Base-by-base conservation (phyloP, 108 stramenopile species). In the Aurantiochytrium sp. region DNA sequence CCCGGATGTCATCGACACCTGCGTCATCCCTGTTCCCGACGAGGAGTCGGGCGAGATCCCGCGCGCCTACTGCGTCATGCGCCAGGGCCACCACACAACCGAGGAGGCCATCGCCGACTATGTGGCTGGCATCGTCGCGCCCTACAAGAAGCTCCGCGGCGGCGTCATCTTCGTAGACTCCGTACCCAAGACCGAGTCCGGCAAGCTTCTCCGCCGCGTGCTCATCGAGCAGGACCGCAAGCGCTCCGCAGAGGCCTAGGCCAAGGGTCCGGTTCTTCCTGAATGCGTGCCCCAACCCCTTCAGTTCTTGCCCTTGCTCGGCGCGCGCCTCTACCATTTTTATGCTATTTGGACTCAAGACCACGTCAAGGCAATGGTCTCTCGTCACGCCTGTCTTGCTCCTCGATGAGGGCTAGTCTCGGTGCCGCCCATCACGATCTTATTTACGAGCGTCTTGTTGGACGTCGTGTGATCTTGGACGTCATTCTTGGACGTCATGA, bases 131-230 rank as follows among this genome's bases (percentile, higher is more conserved):
- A 88, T 92, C 55, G 96, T 97, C 22, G 94, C 95, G 19, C 95
- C 95, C 0, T 92, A 95, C 91, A 97, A 97, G 87, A 92, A 95
- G 55, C 86, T 97, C 27, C 91, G 93, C 59, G 96, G 96, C 6
- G 96, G 95, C 42, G 94, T 97, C 27, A 48, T 92, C 2, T 97
- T 97, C 87, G 86, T 92, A 4, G 95, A 96, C 55, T 90, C 88
- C n/a, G 94, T 97, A 68, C 97, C 97, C 24, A 97, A 97, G 87
- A 93, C 93, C 37, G 95, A 96, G 1, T 93, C 93, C 69, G 97
- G 97, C 0, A 97, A 97, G 93, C 95, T 97, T 54, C 88, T 97
- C 30, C 91, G 97, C 15, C 90, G 97, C n/a, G 86, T 96, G 12
- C 87, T 96, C 59, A 88, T 95, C 45, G 92, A 93, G 32, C 54